phyloP scores from a whole-genome alignment of 148 eudicot species.

The Spergularia bocconei region DNA sequence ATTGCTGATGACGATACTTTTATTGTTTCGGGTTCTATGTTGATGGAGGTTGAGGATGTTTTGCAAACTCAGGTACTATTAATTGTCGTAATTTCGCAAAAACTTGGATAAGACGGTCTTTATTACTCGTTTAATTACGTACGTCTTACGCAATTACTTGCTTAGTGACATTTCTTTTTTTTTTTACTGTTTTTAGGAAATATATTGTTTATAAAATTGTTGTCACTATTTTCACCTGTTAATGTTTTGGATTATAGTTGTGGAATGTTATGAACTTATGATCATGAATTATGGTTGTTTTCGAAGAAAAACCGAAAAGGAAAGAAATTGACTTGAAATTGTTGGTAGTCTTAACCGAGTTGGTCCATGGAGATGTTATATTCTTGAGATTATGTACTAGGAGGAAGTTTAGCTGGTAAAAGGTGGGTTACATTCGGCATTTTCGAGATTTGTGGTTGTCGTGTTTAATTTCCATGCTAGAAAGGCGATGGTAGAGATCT shows the following conservation, averaged over 20 bases:
- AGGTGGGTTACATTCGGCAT: neutral
- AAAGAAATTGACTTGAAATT: neutral
- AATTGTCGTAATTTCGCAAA: neutral
- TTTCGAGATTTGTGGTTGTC: neutral
- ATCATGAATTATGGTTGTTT: no score
- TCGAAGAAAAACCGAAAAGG: no score
- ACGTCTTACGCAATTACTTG: no score
- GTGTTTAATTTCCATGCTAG: neutral
- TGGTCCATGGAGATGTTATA: neutral
- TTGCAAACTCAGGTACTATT: constrained; percentile 80
- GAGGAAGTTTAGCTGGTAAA: neutral
- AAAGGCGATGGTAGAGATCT: neutral
- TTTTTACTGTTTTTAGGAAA: no score
- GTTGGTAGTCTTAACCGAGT: neutral
- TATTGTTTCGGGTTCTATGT: constrained; percentile 74
- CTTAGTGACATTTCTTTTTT: no score
- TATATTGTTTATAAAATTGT: no score
- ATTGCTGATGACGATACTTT: constrained; percentile 37
- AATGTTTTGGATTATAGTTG: no score
- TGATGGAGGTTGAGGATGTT: constrained; percentile 78
- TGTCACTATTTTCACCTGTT: no score
- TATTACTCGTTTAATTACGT: no score
- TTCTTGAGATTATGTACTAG: neutral
- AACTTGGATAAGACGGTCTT: no score
- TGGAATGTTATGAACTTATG: no score